Percentiles rank a stretch among this genome's conserved stretches.
phyloP scores from a whole-genome alignment of 73 alveolate species.

The Paramecium biaurelia region DNA sequence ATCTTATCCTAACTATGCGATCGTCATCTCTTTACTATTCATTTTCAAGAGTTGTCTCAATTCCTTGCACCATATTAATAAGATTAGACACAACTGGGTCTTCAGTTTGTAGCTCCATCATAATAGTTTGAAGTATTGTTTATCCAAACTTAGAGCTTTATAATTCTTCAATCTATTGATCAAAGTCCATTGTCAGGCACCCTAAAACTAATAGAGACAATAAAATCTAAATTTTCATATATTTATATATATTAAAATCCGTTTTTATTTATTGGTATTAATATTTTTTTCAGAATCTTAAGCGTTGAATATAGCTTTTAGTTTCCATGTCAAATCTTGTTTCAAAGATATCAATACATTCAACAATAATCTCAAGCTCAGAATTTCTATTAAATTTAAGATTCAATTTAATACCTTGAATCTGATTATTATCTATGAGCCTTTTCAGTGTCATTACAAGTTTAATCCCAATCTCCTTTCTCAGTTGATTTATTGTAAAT shows the following conservation, averaged over 20 bases:
- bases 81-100: slow-evolving; percentile 52
- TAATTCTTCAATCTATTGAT: background rate
- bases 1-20: slow-evolving; percentile 16
- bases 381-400: background rate
- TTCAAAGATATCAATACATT: slow-evolving; percentile 38
- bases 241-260: slow-evolving; percentile 28
- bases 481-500: background rate
- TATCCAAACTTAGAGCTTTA: slow-evolving; percentile 32
- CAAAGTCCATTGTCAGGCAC: background rate
- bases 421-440: background rate
- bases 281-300: slow-evolving; percentile 25
- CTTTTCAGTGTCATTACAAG: slow-evolving; percentile 24
- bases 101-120: slow-evolving; percentile 45
- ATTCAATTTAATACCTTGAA: background rate
- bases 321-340: slow-evolving; percentile 52
- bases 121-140: slow-evolving; percentile 7
- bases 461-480: slow-evolving; percentile 40
- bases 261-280: slow-evolving; percentile 21
- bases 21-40: slow-evolving; percentile 42
- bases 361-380: slow-evolving; percentile 14
- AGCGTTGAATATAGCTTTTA: background rate
- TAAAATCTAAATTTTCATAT: background rate
- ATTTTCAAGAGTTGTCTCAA: slow-evolving; percentile 1
- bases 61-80: background rate
- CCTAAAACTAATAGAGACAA: background rate